phyloP scores from a whole-genome alignment of 2,329 filamentous ascomycete species.

The Lomentospora prolificans region DNA sequence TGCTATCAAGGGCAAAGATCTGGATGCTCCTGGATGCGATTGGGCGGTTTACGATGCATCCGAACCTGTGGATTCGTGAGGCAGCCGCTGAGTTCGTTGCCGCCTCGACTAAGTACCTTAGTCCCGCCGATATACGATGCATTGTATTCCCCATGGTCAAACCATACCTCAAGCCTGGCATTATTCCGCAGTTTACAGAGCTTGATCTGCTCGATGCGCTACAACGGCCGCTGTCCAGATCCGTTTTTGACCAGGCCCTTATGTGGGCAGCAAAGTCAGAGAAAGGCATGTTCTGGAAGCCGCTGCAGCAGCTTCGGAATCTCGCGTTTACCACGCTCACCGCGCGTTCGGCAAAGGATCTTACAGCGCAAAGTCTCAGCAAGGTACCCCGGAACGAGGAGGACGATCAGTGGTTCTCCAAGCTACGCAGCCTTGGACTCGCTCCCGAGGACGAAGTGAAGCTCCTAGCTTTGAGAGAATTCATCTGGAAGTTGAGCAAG shows the following conservation, averaged over 20 bases:
- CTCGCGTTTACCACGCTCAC: constrained; percentile 50
- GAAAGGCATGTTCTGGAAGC: constrained; percentile 79
- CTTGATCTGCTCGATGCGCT: constrained; percentile 68
- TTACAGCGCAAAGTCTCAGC: constrained; percentile 46
- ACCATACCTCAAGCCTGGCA: constrained; percentile 69
- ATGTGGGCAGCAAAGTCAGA: constrained; percentile 79
- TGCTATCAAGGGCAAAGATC: constrained; percentile 73
- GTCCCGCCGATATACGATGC: constrained; percentile 71
- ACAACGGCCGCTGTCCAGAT: constrained; percentile 69
- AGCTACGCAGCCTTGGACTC: constrained; percentile 77
- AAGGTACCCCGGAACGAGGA: constrained; percentile 73
- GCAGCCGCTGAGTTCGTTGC: constrained; percentile 77
- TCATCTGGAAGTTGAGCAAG: constrained; percentile 77
- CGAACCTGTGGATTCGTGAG: constrained; percentile 91
- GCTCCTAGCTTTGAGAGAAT: constrained; percentile 74
- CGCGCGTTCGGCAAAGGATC: constrained; percentile 45
- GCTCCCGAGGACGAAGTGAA: constrained; percentile 79
- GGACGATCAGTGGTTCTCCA: constrained; percentile 86
- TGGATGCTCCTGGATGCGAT: constrained; percentile 85
- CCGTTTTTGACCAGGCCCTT: constrained; percentile 75
- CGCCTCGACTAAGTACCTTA: constrained; percentile 64
- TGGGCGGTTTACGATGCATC: constrained; percentile 80
- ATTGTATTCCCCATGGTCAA: constrained; percentile 71
- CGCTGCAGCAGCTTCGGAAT: constrained; percentile 55
- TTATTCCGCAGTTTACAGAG: constrained; percentile 59